Percentiles rank a stretch among this genome's conserved stretches.
phyloP scores from a whole-genome alignment of 202 grass and related monocot genomes.

The Zizania palustris region DNA sequence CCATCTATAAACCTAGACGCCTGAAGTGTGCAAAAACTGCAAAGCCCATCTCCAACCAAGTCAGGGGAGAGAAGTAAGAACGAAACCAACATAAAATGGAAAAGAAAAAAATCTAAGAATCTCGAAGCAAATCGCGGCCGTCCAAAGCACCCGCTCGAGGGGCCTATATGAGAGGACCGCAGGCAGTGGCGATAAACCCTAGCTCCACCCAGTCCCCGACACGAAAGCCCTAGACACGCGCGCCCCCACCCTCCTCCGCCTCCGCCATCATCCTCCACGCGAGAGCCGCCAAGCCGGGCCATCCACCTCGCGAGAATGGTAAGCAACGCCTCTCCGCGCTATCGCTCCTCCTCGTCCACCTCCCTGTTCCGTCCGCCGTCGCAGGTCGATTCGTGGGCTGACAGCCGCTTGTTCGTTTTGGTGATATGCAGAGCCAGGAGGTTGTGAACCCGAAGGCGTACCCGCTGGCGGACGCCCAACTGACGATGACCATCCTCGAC shows the following conservation, averaged over 20 bases:
- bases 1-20: too few species aligned
- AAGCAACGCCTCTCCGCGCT: background rate
- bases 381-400: conserved; percentile 16
- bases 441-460: conserved; percentile 91
- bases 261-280: background rate
- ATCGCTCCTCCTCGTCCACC: background rate
- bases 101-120: background rate
- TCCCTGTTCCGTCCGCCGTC: background rate
- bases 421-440: conserved; percentile 62
- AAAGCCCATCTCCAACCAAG: background rate
- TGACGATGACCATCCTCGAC: conserved; percentile 78
- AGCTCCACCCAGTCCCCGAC: conserved; percentile 5
- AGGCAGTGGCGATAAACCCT: conserved; percentile 39
- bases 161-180: conserved; percentile 39
- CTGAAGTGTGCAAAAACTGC: too few species aligned
- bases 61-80: background rate
- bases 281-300: background rate
- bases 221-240: conserved; percentile 36
- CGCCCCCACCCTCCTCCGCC: background rate
- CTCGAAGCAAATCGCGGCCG: conserved; percentile 40
- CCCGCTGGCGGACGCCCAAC: conserved; percentile 84
- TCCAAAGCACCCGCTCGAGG: conserved; percentile 23
- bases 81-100: background rate
- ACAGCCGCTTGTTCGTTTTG: background rate
- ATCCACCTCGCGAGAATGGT: conserved; percentile 34